Percentiles rank a stretch among this genome's conserved stretches.
These are phyloP conservation scores for Xylariaceae sp. DNA, from an alignment of 2,329 filamentous ascomycete species.

Conservation along the genomic window DNA sequence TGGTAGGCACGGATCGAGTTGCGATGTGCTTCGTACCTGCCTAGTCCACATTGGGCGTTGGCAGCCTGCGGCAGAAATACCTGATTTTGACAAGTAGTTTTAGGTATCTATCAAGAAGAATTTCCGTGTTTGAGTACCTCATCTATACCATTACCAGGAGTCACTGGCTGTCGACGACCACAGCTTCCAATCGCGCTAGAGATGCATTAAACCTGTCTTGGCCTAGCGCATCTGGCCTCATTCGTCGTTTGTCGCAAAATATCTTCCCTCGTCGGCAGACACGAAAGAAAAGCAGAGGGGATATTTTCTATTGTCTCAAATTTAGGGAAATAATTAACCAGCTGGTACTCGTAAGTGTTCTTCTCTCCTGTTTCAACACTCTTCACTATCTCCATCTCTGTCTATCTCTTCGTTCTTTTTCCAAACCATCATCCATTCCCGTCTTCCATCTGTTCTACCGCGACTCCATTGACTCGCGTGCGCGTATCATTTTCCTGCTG, in stretches of 20 bases:
- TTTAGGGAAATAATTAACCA: background rate
- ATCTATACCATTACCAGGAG: no score
- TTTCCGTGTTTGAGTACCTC: no score
- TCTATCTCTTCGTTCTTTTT: background rate
- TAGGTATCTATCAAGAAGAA: no score
- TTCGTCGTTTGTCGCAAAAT: slow-evolving; percentile 13
- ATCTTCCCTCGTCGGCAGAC: slow-evolving; percentile 6
- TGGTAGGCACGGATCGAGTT: no score
- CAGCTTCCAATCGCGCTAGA: background rate
- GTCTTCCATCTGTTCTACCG: background rate
- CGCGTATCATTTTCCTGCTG: slow-evolving; percentile 1
- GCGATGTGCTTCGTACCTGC: no score
- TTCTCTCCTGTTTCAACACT: background rate
- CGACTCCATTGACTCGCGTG: slow-evolving; percentile 6
- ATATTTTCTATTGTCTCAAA: background rate
- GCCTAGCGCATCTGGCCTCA: slow-evolving; percentile 10
- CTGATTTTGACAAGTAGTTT: no score
- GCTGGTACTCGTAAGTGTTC: slow-evolving; percentile 8
- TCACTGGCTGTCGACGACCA: background rate
- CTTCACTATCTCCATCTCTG: background rate
- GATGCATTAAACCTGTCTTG: slow-evolving; percentile 6
- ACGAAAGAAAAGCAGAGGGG: background rate
- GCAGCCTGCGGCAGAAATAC: no score
- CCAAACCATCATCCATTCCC: background rate
- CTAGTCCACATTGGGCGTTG: no score